Evolutionary conservation across 164 flowering plant species (phyloP), one percentile per base, ranked within the genome.

Genomic region (Piper longum): DNA sequence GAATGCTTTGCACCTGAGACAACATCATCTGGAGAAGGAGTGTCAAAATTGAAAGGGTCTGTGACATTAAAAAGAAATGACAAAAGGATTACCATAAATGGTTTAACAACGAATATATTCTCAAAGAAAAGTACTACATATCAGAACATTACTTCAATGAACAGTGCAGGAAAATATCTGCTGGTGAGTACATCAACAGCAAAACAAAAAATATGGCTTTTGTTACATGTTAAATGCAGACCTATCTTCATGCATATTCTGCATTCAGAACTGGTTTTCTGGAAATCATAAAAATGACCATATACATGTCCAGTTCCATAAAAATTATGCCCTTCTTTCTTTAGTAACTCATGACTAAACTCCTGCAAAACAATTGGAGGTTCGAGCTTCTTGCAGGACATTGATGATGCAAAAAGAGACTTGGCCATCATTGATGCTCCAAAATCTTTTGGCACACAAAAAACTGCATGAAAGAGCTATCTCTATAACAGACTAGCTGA

Each of bases 361-460:
- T 65, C 76, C 69, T 78, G 82, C 75, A 70, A 67, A 66, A 64
- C 54, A 57, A 72, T 70, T 79, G 67, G 75, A 69, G 63, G 74
- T 81, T 79, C 69, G 68, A 78, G 79, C 61, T 69, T 68, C 70
- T 62, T 72, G 69, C 70, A 75, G 59, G 79, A 87, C 76, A 81
- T 66, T 73, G 88, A 77, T 75, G 90, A 79, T 69, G 82, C 83
- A 82, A 87, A 85, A 65, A 91, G 91, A 77, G 91, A 85, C 80
- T 80, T 81, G 81, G 96, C 96, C 98, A 91, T 71, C 66, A 76
- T 61, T 57, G 96, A 91, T 79, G 72, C 96, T 83, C 86, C 89
- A 73, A 76, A 79, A 59, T 74, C 81, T 79, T 78, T 81, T 82
- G 81, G 74, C 72, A 75, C 74, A 81, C 74, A 80, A 63, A 67